These are phyloP conservation scores for Dioszegia aurantiaca DNA, from an alignment of 768 basidiomycete species.

Conservation along the genomic window DNA sequence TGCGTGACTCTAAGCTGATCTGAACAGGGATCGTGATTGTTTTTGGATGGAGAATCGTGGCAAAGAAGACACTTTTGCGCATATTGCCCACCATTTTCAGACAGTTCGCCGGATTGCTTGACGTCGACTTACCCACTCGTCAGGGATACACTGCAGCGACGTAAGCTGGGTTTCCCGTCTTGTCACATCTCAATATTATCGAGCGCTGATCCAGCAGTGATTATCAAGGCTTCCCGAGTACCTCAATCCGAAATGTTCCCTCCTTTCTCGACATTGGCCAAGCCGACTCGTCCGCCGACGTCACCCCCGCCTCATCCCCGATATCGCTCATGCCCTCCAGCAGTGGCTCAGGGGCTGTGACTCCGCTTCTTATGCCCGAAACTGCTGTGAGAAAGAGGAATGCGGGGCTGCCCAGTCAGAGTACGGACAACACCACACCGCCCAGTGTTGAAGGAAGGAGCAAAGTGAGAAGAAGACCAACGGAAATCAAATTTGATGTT, in stretches of 20 bases:
- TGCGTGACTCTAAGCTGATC: slow-evolving; percentile 1
- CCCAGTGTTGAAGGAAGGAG: background rate
- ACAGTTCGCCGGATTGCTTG: slow-evolving; percentile 57
- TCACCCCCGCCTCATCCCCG: slow-evolving; percentile 5
- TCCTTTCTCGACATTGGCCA: slow-evolving; percentile 76
- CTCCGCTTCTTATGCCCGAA: background rate
- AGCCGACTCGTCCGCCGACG: slow-evolving; percentile 1
- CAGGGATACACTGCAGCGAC: slow-evolving; percentile 88
- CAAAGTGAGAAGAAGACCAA: slow-evolving; percentile 3
- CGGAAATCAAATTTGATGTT: slow-evolving; percentile 44
- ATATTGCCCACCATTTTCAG: slow-evolving; percentile 83
- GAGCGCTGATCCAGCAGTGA: slow-evolving; percentile 48
- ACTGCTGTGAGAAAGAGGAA: background rate
- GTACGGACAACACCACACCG: background rate
- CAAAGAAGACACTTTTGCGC: slow-evolving; percentile 71
- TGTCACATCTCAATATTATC: slow-evolving; percentile 2
- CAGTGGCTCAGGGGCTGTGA: background rate
- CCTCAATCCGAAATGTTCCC: slow-evolving; percentile 70
- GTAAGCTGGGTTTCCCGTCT: slow-evolving; percentile 48
- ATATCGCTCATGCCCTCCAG: too few relatives aligned
- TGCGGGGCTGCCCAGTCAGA: background rate
- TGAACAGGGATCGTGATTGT: slow-evolving; percentile 68
- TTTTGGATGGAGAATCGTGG: slow-evolving; percentile 81
- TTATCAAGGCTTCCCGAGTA: slow-evolving; percentile 64
- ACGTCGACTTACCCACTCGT: slow-evolving; percentile 72